A percentile compares a stretch with the other conserved stretches of the same genome.
These are phyloP conservation scores for Clonostachys rosea DNA, from an alignment of 2,329 filamentous ascomycete genomes.

Conservation along the genomic window DNA sequence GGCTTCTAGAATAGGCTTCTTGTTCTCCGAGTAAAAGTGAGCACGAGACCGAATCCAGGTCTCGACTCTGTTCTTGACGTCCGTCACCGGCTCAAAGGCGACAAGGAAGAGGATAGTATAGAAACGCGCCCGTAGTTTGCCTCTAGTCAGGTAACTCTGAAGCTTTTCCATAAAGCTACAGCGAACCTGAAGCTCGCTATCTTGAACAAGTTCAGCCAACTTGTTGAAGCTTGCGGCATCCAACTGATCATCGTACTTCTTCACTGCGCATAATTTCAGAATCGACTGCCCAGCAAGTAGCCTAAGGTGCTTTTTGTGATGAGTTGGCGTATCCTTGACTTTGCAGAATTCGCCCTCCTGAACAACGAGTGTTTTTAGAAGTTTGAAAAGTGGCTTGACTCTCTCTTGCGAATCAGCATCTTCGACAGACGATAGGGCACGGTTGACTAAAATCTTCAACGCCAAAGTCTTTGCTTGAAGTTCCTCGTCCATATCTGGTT, in stretches of 20 bases:
- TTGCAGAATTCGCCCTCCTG: constrained; percentile 78
- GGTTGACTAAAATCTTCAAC: constrained; percentile 81
- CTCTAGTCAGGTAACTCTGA: constrained; percentile 82
- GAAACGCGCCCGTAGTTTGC: constrained; percentile 69
- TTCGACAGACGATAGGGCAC: constrained; percentile 60
- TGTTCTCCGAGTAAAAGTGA: constrained; percentile 54
- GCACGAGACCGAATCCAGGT: constrained; percentile 88
- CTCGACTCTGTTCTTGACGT: constrained; percentile 68
- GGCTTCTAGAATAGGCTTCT: constrained; percentile 68
- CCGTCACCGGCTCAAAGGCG: constrained; percentile 79
- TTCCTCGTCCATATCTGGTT: constrained; percentile 70
- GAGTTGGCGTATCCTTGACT: constrained; percentile 66
- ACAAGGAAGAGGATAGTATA: constrained; percentile 87
- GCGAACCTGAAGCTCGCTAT: constrained; percentile 69
- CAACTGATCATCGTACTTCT: constrained; percentile 72
- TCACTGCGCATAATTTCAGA: constrained; percentile 78
- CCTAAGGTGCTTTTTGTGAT: constrained; percentile 77
- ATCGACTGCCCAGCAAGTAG: constrained; percentile 75
- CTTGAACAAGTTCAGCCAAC: constrained; percentile 77
- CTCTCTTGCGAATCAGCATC: constrained; percentile 45
- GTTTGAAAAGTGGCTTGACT: constrained; percentile 67
- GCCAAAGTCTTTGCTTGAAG: constrained; percentile 80
- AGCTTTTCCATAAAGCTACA: constrained; percentile 76
- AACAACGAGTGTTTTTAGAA: constrained; percentile 72
- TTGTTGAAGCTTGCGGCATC: constrained; percentile 72